Evolutionary conservation across 2,329 filamentous ascomycete genomes (phyloP).

Genomic region (Sporothrix dimorphospora): DNA sequence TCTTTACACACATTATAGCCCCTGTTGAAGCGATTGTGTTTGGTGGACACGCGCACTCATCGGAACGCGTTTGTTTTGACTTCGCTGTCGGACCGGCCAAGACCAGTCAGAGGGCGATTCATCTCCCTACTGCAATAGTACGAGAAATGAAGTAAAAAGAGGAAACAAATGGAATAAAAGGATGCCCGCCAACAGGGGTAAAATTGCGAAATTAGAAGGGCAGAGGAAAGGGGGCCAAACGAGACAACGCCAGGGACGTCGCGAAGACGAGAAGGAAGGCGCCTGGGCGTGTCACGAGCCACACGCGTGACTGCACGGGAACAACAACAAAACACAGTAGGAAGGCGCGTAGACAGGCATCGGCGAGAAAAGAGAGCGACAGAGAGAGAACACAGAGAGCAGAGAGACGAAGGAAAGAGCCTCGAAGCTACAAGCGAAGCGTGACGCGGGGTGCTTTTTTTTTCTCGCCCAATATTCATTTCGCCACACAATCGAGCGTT

Average conservation of each 20-base stretch:
- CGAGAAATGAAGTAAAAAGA: background rate
- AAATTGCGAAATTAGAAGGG: background rate
- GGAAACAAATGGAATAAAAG: background rate
- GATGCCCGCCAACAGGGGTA: background rate
- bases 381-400: background rate
- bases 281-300: background rate
- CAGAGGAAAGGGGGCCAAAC: background rate
- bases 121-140: background rate
- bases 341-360: background rate
- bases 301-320: background rate
- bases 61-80: background rate
- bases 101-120: too few species aligned
- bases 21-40: background rate
- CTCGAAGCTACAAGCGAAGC: background rate
- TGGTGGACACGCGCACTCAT: background rate
- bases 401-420: background rate
- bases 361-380: background rate
- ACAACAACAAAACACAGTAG: background rate
- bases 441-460: background rate
- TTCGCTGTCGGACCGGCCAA: too few species aligned
- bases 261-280: background rate
- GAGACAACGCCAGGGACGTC: background rate
- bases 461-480: background rate
- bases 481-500: background rate
- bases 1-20: too few species aligned